These are phyloP conservation scores for Malania oleifera DNA, from an alignment of 164 flowering plant genomes.

Conservation along the genomic window DNA sequence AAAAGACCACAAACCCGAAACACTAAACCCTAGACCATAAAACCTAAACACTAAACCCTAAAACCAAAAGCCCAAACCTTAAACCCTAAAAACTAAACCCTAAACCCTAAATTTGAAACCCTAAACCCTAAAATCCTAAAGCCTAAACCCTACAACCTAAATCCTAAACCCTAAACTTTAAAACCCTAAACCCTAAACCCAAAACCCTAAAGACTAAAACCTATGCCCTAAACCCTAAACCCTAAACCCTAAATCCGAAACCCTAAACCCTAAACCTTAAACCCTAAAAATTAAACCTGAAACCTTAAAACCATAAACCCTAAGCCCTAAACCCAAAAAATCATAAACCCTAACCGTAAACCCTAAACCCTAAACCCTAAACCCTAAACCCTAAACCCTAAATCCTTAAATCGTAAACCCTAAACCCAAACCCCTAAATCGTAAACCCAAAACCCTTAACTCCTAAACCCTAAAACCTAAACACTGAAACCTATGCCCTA, in stretches of 20 bases:
- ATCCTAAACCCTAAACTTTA: not conserved
- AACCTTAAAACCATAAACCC: too few relatives aligned
- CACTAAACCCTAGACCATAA: not conserved
- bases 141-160: not conserved
- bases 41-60: not conserved
- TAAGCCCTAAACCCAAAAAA: not conserved
- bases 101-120: not conserved
- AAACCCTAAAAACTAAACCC: not conserved
- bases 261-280: not conserved
- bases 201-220: not conserved
- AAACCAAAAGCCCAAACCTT: too few relatives aligned
- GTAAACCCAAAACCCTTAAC: too few relatives aligned
- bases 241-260: not conserved
- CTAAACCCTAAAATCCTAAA: slow-evolving; percentile 1
- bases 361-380: too few relatives aligned
- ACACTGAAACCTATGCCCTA: too few relatives aligned
- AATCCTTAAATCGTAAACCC: too few relatives aligned
- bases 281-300: not conserved
- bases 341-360: too few relatives aligned
- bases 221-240: not conserved
- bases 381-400: too few relatives aligned
- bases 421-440: too few relatives aligned
- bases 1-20: not conserved
- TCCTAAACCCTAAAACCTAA: too few relatives aligned
- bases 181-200: not conserved